Conservation (phyloP, 805 yeast species). For the Ascoidea tarda region DNA sequence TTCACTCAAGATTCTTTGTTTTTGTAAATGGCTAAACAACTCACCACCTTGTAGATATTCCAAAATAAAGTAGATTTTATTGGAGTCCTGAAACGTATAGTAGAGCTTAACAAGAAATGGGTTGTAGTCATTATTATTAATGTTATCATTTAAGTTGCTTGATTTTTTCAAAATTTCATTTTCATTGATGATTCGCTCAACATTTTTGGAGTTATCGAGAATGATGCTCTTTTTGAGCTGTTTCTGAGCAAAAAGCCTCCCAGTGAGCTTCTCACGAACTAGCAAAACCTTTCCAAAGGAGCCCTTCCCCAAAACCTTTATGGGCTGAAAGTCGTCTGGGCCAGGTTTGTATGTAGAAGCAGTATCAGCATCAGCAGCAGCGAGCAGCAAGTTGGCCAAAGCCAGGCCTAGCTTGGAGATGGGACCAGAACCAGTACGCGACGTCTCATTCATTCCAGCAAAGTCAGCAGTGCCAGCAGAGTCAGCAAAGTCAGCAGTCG, state of each 20-base stretch:
- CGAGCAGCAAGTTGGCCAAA: too few species aligned
- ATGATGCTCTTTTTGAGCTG: conserved; percentile 40
- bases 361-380: too few species aligned
- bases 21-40: conserved; percentile 83
- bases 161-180: conserved; percentile 94
- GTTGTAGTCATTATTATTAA: conserved; percentile 33
- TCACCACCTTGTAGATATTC: conserved; percentile 97
- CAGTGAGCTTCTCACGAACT: conserved; percentile 61
- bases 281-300: conserved; percentile 97
- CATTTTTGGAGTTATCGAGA: conserved; percentile 42
- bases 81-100: conserved; percentile 95
- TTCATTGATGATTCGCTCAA: neutral
- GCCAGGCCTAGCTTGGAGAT: too few species aligned
- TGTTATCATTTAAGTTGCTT: conserved; percentile 74
- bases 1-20: conserved; percentile 78
- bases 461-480: too few species aligned
- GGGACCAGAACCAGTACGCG: too few species aligned
- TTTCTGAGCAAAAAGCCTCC: neutral
- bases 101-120: conserved; percentile 97
- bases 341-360: too few species aligned
- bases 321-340: conserved; percentile 74
- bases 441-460: too few species aligned
- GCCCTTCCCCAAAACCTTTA: conserved; percentile 83
- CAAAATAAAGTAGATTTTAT: conserved; percentile 77
- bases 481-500: too few species aligned